Evolutionary conservation across 495 filamentous ascomycete species (phyloP), one percentile per base, ranked within the genome.

Genomic region (Penicillium bovifimosum): DNA sequence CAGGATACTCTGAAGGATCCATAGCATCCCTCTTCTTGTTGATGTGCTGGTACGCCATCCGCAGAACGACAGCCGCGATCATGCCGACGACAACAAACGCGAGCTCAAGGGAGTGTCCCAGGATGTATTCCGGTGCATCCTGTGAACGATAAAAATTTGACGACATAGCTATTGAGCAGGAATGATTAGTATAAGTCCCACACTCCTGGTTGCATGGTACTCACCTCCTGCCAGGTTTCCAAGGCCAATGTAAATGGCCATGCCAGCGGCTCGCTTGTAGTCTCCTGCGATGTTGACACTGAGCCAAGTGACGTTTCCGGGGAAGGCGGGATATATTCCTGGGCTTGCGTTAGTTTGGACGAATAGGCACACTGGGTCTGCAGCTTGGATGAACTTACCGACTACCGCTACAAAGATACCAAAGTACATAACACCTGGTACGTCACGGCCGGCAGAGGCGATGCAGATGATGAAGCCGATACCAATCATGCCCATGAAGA

Each of bases 171-270:
- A 18, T 53, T 24, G 14, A 16, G 33, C 29, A 9, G 24, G 18
- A 9, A 17, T n/a, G 2, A 34, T 62, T 57, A 62, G 48, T 31
- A 8, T 3, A n/a, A 13, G 32, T 43, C n/a, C 7, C n/a, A 39
- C 14, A 10, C n/a, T 10, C 34, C 3, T 8, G 29, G 6, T 17
- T 17, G 34, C 5, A 11, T 7, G n/a, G 27, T 50, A 0, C 52
- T 41, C 61, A 73, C 70, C 68, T 28, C 87, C 87, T 16, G 80
- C 85, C 4, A 91, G 67, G 52, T 88, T 89, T 0, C 88, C 88
- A 26, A 85, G 57, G 0, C 87, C 86, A 51, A 92, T 90, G 31
- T 87, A 83, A 3, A 90, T 69, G 0, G 86, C 88, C 80, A 90
- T 87, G 0, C 82, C 88, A 3, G 81, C 82, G 7, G 81, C 78